Conservation (phyloP, 139 green algal species). For the Diplosphaera chodatii region DNA sequence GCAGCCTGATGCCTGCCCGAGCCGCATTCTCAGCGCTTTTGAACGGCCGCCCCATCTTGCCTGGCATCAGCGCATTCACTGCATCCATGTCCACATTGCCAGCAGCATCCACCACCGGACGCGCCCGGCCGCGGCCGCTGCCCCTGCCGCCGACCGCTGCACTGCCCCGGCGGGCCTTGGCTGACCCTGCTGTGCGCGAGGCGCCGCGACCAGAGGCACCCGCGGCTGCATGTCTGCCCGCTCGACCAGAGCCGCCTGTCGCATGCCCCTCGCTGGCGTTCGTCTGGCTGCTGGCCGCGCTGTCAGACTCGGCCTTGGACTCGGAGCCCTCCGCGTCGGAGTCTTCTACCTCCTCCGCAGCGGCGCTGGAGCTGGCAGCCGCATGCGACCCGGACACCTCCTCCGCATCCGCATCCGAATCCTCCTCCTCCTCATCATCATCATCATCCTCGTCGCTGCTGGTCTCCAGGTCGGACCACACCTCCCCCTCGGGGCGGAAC, state of each 20-base stretch:
- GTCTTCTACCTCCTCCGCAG: neutral
- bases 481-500: conserved; percentile 37
- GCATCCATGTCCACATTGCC: neutral
- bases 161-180: no score
- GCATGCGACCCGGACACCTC: neutral
- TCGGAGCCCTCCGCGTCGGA: neutral
- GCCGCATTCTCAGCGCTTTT: conserved; percentile 10
- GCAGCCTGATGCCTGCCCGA: neutral
- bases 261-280: conserved; percentile 2
- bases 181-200: no score
- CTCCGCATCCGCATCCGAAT: neutral
- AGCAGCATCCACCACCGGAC: neutral
- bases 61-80: conserved; percentile 7
- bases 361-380: no score
- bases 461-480: neutral
- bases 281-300: conserved; percentile 9
- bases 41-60: conserved; percentile 3
- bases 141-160: neutral
- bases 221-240: no score
- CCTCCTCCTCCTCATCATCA: no score
- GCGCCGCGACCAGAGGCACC: no score
- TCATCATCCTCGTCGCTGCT: neutral
- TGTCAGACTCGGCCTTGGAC: conserved; percentile 6
- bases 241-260: neutral
- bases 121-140: conserved; percentile 1